A percentile compares a stretch with the other conserved stretches of the same genome.
Conservation (phyloP, 2,329 filamentous ascomycete genomes). For the Xylaria sp. region DNA sequence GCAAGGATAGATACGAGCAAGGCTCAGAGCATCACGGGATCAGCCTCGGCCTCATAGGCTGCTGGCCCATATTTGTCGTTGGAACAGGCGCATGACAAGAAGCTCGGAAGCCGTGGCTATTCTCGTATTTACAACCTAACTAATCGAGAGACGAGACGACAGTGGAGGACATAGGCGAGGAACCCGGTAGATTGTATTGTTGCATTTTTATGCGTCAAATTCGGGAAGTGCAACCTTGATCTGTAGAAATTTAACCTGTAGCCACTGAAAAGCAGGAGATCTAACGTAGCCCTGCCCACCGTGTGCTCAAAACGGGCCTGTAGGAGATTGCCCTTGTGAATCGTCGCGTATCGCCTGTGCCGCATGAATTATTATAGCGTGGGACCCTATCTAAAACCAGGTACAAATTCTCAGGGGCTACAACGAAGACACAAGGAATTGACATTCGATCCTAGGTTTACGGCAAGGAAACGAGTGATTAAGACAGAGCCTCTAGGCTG, state of each 20-base stretch:
- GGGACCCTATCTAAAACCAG: not conserved
- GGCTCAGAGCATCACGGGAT: not conserved
- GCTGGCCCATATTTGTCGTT: not conserved
- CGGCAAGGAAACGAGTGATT: not conserved
- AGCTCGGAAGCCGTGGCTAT: too few relatives aligned
- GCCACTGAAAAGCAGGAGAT: not conserved
- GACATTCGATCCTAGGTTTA: not conserved
- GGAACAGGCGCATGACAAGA: not conserved
- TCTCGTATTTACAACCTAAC: not conserved
- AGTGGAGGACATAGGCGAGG: not conserved
- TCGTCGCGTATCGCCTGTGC: not conserved
- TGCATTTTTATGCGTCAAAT: not conserved
- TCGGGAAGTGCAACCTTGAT: not conserved
- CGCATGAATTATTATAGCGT: not conserved
- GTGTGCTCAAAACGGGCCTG: too few relatives aligned
- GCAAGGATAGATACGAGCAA: not conserved
- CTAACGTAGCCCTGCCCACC: not conserved
- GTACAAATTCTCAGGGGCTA: not conserved
- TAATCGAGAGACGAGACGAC: not conserved
- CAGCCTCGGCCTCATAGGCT: not conserved
- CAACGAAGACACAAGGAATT: not conserved
- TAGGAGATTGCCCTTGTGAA: not conserved
- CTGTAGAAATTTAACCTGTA: not conserved
- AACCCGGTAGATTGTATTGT: not conserved
- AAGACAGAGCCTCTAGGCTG: too few relatives aligned